Evolutionary conservation across 352 stramenopile genomes (phyloP).

Genomic region (Plasmopara halstedii): DNA sequence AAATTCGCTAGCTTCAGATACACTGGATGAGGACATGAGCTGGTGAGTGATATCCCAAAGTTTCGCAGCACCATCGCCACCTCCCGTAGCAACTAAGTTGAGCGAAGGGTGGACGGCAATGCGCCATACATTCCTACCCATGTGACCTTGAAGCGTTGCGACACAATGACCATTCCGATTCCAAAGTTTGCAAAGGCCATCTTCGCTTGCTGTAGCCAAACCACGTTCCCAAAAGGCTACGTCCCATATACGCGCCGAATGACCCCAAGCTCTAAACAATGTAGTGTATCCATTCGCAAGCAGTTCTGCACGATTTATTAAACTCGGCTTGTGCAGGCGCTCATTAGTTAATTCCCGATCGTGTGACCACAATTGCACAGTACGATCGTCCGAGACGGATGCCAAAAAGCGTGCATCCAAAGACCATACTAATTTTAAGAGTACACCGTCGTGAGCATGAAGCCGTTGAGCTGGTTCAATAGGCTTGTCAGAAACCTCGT

Average conservation of each 20-base stretch:
- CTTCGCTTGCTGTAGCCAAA: slow-evolving; percentile 64
- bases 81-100: slow-evolving; percentile 55
- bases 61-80: slow-evolving; percentile 72
- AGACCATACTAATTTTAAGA: slow-evolving; percentile 82
- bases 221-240: slow-evolving; percentile 52
- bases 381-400: slow-evolving; percentile 84
- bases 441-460: slow-evolving; percentile 74
- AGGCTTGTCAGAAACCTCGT: slow-evolving; percentile 5
- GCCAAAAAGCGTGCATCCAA: slow-evolving; percentile 49
- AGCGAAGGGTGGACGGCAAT: slow-evolving; percentile 45
- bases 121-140: slow-evolving; percentile 73
- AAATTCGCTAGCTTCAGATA: slow-evolving; percentile 3
- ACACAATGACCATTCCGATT: slow-evolving; percentile 45
- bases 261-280: slow-evolving; percentile 71
- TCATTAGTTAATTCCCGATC: slow-evolving; percentile 6
- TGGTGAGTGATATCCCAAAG: slow-evolving; percentile 65
- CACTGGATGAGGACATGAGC: slow-evolving; percentile 32
- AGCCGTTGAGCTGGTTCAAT: slow-evolving; percentile 46
- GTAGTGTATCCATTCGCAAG: slow-evolving; percentile 31
- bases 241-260: slow-evolving; percentile 81
- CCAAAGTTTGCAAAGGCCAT: slow-evolving; percentile 74
- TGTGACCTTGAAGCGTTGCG: slow-evolving; percentile 67
- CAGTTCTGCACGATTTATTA: slow-evolving; percentile 4
- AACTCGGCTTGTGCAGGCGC: slow-evolving; percentile 4
- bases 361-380: slow-evolving; percentile 76